phyloP scores from a whole-genome alignment of 805 yeast species.

The Metschnikowia matae region DNA sequence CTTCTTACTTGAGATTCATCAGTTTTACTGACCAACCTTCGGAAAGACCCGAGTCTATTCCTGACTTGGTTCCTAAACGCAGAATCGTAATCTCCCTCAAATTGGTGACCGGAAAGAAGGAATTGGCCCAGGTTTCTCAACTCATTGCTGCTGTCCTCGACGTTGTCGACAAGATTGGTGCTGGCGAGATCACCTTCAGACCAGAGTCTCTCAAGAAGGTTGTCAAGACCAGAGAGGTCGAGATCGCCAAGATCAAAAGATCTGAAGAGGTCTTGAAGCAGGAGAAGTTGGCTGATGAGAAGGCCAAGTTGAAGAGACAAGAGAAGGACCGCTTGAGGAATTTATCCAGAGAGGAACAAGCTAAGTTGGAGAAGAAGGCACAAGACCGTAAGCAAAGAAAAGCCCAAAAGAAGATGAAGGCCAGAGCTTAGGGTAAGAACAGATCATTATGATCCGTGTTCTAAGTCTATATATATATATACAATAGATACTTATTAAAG shows the following conservation, averaged over 20 bases:
- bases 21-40: constrained; percentile 81
- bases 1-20: constrained; percentile 55
- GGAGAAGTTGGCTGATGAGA: constrained; percentile 67
- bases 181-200: constrained; percentile 51
- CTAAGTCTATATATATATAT: background rate
- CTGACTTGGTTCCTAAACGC: constrained; percentile 52
- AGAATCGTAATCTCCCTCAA: constrained; percentile 53
- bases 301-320: constrained; percentile 63
- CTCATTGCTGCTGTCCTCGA: constrained; percentile 54
- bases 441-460: background rate
- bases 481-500: constrained; percentile 16
- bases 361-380: constrained; percentile 72
- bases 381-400: constrained; percentile 79
- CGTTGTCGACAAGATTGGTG: constrained; percentile 56
- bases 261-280: constrained; percentile 58
- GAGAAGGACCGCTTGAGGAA: constrained; percentile 55
- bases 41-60: constrained; percentile 61
- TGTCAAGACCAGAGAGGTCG: constrained; percentile 71
- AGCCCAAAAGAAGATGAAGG: constrained; percentile 57
- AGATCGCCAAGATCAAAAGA: constrained; percentile 65
- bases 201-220: constrained; percentile 76
- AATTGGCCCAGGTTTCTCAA: constrained; percentile 46
- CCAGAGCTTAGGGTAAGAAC: constrained; percentile 23
- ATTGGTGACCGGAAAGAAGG: constrained; percentile 47
- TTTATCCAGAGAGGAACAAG: constrained; percentile 73